Percentiles rank a stretch among this genome's conserved stretches.
Evolutionary conservation across 345 rosid genomes (phyloP).

Genomic region (Citrus glauca): DNA sequence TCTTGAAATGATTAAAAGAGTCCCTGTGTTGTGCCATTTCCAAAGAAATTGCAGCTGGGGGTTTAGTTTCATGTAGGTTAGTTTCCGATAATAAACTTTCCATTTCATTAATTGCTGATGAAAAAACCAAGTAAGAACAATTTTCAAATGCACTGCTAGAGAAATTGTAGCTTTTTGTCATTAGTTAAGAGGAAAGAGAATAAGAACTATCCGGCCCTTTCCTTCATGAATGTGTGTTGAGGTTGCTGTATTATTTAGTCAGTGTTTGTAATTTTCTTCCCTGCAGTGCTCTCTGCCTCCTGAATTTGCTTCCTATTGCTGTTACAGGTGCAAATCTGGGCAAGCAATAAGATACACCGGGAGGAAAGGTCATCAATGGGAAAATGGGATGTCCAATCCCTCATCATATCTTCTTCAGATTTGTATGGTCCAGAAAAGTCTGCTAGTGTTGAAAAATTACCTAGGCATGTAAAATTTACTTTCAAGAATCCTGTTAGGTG

Average conservation of each 20-base stretch:
- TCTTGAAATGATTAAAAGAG: not conserved
- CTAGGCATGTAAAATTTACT: slow-evolving; percentile 78
- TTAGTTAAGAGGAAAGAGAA: too few species aligned
- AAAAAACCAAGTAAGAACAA: not conserved
- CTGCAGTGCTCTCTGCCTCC: not conserved
- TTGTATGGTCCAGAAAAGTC: slow-evolving; percentile 61
- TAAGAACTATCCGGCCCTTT: too few species aligned
- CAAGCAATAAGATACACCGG: slow-evolving; percentile 71
- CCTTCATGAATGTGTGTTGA: not conserved
- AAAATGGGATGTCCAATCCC: slow-evolving; percentile 90
- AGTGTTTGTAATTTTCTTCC: not conserved
- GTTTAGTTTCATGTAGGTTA: not conserved
- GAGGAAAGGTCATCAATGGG: slow-evolving; percentile 86
- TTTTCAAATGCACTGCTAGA: too few species aligned
- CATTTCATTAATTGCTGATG: not conserved
- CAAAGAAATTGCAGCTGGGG: not conserved
- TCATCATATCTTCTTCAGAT: slow-evolving; percentile 62
- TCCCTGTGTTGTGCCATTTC: not conserved
- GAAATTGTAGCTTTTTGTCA: too few species aligned
- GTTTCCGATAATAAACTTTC: not conserved
- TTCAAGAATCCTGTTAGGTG: slow-evolving; percentile 77
- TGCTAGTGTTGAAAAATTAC: slow-evolving; percentile 45
- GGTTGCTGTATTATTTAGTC: not conserved
- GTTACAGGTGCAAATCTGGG: slow-evolving; percentile 92
- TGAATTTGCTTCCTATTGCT: slow-evolving; percentile 9